Conservation (phyloP, 441 rosid species). For the Erodium texanum region DNA sequence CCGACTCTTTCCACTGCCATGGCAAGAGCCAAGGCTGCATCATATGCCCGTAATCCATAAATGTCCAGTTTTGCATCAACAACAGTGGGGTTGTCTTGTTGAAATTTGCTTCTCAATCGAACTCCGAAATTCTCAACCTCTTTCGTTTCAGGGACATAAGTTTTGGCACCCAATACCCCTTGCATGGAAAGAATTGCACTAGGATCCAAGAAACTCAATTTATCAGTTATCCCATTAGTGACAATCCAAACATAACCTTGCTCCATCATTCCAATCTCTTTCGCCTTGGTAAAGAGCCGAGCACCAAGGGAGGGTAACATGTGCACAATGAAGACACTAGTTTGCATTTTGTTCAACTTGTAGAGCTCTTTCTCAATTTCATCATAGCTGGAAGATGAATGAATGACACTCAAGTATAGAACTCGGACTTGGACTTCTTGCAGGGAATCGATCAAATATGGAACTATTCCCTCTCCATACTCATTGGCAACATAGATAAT, state of each 20-base stretch:
- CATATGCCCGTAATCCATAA: slow-evolving; percentile 51
- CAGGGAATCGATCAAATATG: slow-evolving; percentile 36
- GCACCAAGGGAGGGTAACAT: too few relatives aligned
- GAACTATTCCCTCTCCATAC: slow-evolving; percentile 39
- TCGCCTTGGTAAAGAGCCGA: too few relatives aligned
- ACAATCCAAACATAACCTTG: slow-evolving; percentile 55
- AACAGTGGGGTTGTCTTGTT: slow-evolving; percentile 18
- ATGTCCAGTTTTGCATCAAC: slow-evolving; percentile 21
- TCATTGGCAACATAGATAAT: slow-evolving; percentile 39
- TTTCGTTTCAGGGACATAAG: slow-evolving; percentile 27
- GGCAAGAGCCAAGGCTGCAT: slow-evolving; percentile 41
- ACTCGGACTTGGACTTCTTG: slow-evolving; percentile 30
- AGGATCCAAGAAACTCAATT: slow-evolving; percentile 9
- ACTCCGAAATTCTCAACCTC: slow-evolving; percentile 21
- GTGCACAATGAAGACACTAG: slow-evolving; percentile 55
- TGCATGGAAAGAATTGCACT: slow-evolving; percentile 26
- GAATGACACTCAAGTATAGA: slow-evolving; percentile 34
- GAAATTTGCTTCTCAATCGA: slow-evolving; percentile 14
- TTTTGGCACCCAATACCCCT: slow-evolving; percentile 39
- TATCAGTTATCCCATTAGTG: slow-evolving; percentile 32
- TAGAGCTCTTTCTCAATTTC: slow-evolving; percentile 39
- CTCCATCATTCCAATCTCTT: slow-evolving; percentile 43
- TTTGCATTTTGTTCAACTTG: slow-evolving; percentile 42
- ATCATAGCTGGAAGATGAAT: slow-evolving; percentile 26
- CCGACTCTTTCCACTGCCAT: slow-evolving; percentile 46